These are phyloP conservation scores for Petunia hybrid DNA, from an alignment of 305 asterid genomes.

Conservation along the genomic window DNA sequence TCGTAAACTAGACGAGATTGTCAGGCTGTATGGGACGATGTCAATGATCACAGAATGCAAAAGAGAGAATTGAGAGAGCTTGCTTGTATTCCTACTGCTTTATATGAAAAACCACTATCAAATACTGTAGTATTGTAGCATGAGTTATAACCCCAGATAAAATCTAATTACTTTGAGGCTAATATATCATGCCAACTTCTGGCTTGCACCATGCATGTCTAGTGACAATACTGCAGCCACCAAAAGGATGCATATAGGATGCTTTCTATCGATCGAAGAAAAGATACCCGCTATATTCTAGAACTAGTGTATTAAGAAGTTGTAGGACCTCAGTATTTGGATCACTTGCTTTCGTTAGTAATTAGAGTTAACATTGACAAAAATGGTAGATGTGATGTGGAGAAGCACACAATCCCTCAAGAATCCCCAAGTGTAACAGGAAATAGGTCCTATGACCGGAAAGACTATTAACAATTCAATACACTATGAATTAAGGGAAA, in stretches of 20 bases:
- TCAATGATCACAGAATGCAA: too few relatives aligned
- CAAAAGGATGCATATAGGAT: slow-evolving; percentile 49
- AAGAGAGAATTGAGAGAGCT: too few relatives aligned
- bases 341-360: not conserved
- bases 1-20: too few relatives aligned
- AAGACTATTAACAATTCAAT: not conserved
- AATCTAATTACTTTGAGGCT: slow-evolving; percentile 58
- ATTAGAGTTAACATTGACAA: not conserved
- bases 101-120: not conserved
- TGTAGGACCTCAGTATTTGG: not conserved
- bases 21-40: too few relatives aligned
- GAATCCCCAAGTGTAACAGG: slow-evolving; percentile 10
- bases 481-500: not conserved
- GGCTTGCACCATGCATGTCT: slow-evolving; percentile 65
- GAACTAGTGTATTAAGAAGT: not conserved
- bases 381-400: not conserved
- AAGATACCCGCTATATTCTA: not conserved
- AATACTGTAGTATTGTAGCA: slow-evolving; percentile 48
- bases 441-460: not conserved
- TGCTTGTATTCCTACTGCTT: too few relatives aligned
- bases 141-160: slow-evolving; percentile 78
- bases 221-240: slow-evolving; percentile 60
- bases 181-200: slow-evolving; percentile 63
- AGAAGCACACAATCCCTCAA: not conserved
- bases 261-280: slow-evolving; percentile 43